Evolutionary conservation across 805 yeast species (phyloP).

Genomic region (Starmerella geochares): DNA sequence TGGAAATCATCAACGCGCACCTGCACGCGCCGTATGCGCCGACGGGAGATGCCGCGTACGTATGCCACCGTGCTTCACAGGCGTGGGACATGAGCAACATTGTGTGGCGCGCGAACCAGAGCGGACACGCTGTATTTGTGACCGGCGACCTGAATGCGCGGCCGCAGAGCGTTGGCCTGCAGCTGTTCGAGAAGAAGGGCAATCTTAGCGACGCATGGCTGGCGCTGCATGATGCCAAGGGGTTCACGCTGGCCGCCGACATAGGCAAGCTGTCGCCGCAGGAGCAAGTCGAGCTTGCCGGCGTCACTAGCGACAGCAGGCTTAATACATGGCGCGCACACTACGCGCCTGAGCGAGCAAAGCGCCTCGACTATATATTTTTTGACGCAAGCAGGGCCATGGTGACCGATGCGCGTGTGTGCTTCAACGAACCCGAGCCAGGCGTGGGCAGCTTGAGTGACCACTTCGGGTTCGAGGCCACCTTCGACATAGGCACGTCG

Average conservation of each 20-base stretch:
- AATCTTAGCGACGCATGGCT: conserved; percentile 78
- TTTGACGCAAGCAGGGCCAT: conserved; percentile 47
- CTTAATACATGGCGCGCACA: conserved; percentile 76
- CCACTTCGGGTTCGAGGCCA: conserved; percentile 61
- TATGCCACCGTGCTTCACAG: conserved; percentile 84
- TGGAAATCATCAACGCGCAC: conserved; percentile 82
- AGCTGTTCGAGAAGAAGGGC: conserved; percentile 58
- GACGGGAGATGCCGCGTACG: conserved; percentile 78
- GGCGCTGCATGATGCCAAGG: conserved; percentile 4
- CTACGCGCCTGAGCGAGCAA: conserved; percentile 53
- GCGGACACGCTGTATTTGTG: conserved; percentile 76
- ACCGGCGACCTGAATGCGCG: conserved; percentile 90
- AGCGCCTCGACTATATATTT: conserved; percentile 82
- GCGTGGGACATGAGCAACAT: conserved; percentile 88
- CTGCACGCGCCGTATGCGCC: conserved; percentile 92
- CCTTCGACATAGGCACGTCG: conserved; percentile 15
- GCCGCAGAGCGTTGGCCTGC: conserved; percentile 77
- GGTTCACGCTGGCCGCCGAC: conserved; percentile 33
- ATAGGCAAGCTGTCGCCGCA: conserved; percentile 42
- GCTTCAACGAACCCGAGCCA: conserved; percentile 60
- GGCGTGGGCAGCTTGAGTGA: conserved; percentile 74
- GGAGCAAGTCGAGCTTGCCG: conserved; percentile 61
- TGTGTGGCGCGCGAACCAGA: conserved; percentile 47
- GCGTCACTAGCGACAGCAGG: conserved; percentile 80
- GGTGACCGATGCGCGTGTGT: conserved; percentile 56